Conservation (phyloP, 2,329 filamentous ascomycete species). For the Tolypocladium amazonense region DNA sequence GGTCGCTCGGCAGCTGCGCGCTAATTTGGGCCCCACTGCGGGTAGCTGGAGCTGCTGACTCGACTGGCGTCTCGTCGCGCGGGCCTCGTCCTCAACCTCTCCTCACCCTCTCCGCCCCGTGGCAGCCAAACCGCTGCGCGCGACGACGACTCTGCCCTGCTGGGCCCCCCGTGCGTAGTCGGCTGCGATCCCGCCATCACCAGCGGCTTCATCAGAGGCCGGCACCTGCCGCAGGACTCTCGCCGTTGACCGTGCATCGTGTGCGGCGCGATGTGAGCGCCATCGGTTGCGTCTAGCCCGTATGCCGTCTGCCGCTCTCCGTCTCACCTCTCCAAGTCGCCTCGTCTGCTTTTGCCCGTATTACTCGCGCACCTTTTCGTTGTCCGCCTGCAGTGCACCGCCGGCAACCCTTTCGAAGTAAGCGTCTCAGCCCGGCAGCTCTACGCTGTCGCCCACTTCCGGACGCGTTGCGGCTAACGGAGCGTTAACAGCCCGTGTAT, state of each 20-base stretch:
- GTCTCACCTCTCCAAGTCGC: background rate
- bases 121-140: background rate
- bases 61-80: background rate
- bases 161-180: background rate
- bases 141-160: background rate
- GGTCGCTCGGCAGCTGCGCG: background rate
- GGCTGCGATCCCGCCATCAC: background rate
- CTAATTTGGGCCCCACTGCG: background rate
- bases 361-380: background rate
- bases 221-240: background rate
- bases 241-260: constrained; percentile 2
- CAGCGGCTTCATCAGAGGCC: background rate
- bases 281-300: constrained; percentile 3
- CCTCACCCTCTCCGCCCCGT: background rate
- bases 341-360: background rate
- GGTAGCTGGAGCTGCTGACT: background rate
- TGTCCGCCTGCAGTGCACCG: background rate
- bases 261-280: constrained; percentile 9
- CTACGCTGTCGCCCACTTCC: background rate
- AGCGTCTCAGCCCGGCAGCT: background rate
- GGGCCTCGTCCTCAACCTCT: background rate
- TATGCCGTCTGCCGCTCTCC: constrained; percentile 2
- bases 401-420: background rate
- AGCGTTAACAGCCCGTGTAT: background rate
- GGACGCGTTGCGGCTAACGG: background rate